A percentile compares a stretch with the other conserved stretches of the same genome.
Evolutionary conservation across 1,284 basidiomycete genomes (phyloP).

Genomic region (Tilletia setariae): DNA sequence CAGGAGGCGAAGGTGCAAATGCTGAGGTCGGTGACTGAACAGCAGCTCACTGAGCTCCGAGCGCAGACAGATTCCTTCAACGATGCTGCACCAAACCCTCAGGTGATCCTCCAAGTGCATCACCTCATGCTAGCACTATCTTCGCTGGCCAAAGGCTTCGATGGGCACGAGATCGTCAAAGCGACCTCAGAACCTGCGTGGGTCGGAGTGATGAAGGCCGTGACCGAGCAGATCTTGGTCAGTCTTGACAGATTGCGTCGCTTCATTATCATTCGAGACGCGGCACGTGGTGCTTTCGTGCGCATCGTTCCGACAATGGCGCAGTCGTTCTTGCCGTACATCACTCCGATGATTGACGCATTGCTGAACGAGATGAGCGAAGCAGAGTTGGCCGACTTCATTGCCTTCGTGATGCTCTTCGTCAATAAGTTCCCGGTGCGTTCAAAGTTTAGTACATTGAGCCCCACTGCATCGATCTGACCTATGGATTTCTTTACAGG

Average conservation of each 20-base stretch:
- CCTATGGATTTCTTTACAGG: neutral
- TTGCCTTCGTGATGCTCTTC: conserved; percentile 86
- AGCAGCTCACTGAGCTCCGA: conserved; percentile 62
- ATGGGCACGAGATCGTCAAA: conserved; percentile 14
- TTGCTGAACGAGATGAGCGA: conserved; percentile 87
- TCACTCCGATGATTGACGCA: conserved; percentile 80
- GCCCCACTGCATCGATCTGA: neutral
- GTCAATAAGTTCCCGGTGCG: conserved; percentile 86
- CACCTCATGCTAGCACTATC: conserved; percentile 93
- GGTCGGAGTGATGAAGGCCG: conserved; percentile 76
- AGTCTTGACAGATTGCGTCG: conserved; percentile 83
- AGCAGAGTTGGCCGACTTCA: conserved; percentile 87
- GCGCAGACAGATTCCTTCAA: conserved; percentile 16
- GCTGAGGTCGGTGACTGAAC: conserved; percentile 72
- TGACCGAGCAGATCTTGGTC: conserved; percentile 83
- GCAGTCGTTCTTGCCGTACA: conserved; percentile 68
- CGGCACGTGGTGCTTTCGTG: conserved; percentile 77
- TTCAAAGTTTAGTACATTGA: conserved; percentile 11
- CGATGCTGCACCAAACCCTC: conserved; percentile 26
- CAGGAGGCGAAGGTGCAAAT: conserved; percentile 74
- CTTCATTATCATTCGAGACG: conserved; percentile 84
- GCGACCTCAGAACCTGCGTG: conserved; percentile 68
- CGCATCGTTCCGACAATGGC: conserved; percentile 87
- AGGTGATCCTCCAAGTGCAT: conserved; percentile 82
- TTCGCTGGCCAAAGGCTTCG: conserved; percentile 90